These are phyloP conservation scores for Exophiala lecanii-corni DNA, from an alignment of 2,329 filamentous ascomycete genomes.

Conservation along the genomic window DNA sequence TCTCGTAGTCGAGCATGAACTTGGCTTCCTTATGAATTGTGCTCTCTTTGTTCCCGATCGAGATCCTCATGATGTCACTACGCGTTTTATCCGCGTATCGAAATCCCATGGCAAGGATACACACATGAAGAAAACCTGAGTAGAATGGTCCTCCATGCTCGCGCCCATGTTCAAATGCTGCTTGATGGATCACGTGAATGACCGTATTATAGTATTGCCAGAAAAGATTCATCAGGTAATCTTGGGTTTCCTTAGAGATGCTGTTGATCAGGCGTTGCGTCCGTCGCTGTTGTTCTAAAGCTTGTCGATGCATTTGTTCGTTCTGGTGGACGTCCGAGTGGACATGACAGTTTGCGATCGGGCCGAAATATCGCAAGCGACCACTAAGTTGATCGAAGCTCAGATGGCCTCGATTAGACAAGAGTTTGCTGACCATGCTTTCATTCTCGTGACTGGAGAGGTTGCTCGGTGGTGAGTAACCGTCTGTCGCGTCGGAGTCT, in stretches of 20 bases:
- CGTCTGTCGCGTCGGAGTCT: neutral
- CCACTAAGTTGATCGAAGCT: conserved; percentile 10
- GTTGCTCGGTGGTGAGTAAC: neutral
- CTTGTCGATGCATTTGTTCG: conserved; percentile 4
- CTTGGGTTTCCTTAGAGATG: conserved; percentile 6
- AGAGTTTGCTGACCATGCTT: conserved; percentile 5
- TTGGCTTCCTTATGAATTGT: conserved; percentile 13
- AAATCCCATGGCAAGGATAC: conserved; percentile 15
- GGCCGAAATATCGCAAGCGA: conserved; percentile 5
- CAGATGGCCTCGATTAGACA: conserved; percentile 6
- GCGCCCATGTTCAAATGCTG: conserved; percentile 4
- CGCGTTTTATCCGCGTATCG: conserved; percentile 10
- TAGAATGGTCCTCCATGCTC: conserved; percentile 10
- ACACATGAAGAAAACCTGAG: conserved; percentile 14
- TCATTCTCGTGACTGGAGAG: neutral
- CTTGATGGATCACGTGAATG: conserved; percentile 8
- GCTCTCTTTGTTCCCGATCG: conserved; percentile 10
- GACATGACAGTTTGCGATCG: conserved; percentile 7
- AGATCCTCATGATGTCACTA: conserved; percentile 11
- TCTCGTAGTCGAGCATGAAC: conserved; percentile 14
- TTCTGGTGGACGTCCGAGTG: conserved; percentile 3
- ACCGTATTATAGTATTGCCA: conserved; percentile 10
- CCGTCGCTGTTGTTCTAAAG: conserved; percentile 8
- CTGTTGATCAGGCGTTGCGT: conserved; percentile 3
- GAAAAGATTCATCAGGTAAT: conserved; percentile 8